A percentile compares a stretch with the other conserved stretches of the same genome.
These are phyloP conservation scores for Liriodendron chinense DNA, from an alignment of 164 flowering plant genomes.

Conservation along the genomic window DNA sequence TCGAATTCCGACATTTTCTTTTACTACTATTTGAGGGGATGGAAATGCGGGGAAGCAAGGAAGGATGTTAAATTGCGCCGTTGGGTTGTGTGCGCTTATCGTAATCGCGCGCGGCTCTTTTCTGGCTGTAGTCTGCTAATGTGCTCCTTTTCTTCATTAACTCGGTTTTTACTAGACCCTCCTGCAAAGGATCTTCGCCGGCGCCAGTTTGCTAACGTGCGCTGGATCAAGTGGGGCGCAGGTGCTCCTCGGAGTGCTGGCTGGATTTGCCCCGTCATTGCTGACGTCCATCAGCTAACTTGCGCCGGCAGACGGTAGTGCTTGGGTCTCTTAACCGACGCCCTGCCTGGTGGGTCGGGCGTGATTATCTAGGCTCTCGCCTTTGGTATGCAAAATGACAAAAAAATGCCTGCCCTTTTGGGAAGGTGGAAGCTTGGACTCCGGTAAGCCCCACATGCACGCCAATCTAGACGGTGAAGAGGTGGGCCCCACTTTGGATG, in stretches of 20 bases:
- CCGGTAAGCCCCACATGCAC: not conserved
- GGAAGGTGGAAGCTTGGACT: not conserved
- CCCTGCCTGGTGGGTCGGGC: not conserved
- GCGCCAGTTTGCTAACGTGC: not conserved
- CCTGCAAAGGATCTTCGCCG: too few relatives aligned
- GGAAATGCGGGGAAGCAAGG: not conserved
- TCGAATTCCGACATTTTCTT: not conserved
- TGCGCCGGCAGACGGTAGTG: constrained; percentile 3
- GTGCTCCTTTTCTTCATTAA: too few relatives aligned
- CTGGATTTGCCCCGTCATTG: not conserved
- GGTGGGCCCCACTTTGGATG: not conserved
- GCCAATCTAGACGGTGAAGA: not conserved
- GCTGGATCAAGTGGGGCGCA: not conserved
- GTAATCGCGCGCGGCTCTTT: not conserved
- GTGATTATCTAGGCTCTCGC: not conserved
- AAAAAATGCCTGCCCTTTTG: not conserved
- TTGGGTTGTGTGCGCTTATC: not conserved
- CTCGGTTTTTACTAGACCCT: too few relatives aligned
- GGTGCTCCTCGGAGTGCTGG: not conserved
- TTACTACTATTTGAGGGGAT: not conserved
- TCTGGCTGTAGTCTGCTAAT: too few relatives aligned
- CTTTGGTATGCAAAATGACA: not conserved
- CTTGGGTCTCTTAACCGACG: not conserved
- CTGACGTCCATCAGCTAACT: not conserved
- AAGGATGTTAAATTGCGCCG: not conserved